Base-by-base conservation (phyloP, 148 eudicot species). In the Dysphania ambrosioides region DNA sequence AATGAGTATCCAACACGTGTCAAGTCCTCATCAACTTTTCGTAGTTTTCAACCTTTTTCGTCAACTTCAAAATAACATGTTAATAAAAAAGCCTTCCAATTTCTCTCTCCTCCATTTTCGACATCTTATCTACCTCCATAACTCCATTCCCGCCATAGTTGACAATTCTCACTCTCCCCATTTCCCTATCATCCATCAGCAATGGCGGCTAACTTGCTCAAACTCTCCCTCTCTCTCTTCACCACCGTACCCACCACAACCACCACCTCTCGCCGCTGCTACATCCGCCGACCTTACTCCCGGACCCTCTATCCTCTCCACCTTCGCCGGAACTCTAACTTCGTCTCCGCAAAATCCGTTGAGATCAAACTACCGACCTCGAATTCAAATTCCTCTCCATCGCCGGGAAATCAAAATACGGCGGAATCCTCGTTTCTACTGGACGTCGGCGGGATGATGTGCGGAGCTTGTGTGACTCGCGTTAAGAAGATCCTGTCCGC, bases 361-460 rank as follows among this genome's bases (percentile, higher is more conserved):
- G 88, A 82, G 6, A 29, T 91, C 66, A 67, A 67, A 62, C 21
- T 83, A 0, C 80, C 82, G 58, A 61, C 23, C 5, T 49, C 47
- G 31, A 57, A 11, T 26, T 49, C 47, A 35, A 57, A 11, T 26
- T n/a, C 75, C 0, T 0, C 36, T 60, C 40, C 15, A 13, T 6
- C 34, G 21, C 30, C 29, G 27, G 66, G 32, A 31, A 49, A n/a
- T 41, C 53, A 76, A 1, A 34, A 1, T 31, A 51, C 74, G 51
- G 6, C n/a, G 24, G 77, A 79, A 26, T 66, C 86, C 0, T 70
- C 91, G 26, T 82, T 93, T 31, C 82, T 93, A 1, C 88, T 91
- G 3, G 94, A 93, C 21, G 97, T 93, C 31, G 76, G 86, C 81
- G 98, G 92, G 7, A 93, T 93, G 98, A 89, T 91, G 93, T 93